These are phyloP conservation scores for Trametes cingulata DNA, from an alignment of 768 basidiomycete species.

Conservation along the genomic window DNA sequence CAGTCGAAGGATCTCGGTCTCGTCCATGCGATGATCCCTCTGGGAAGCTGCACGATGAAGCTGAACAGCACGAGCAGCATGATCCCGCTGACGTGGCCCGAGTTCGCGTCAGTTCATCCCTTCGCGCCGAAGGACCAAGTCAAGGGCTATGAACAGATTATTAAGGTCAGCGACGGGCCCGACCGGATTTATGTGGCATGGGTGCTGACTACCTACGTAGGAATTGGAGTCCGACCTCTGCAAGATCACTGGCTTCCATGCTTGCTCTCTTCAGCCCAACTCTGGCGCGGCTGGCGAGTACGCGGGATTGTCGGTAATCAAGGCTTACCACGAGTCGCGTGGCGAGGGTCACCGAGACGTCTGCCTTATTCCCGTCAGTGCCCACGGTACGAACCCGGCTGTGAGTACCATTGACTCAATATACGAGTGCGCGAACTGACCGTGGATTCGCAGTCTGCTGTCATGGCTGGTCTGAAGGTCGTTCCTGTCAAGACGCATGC, in stretches of 20 bases:
- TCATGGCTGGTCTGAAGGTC: constrained; percentile 96
- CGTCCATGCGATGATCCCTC: constrained; percentile 93
- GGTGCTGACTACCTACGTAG: constrained; percentile 36
- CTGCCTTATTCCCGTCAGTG: constrained; percentile 92
- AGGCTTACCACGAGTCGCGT: constrained; percentile 89
- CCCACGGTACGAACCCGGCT: constrained; percentile 98
- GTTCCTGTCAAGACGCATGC: constrained; percentile 88
- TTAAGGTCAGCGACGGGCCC: constrained; percentile 52
- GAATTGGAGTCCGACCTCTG: constrained; percentile 91
- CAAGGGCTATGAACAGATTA: constrained; percentile 78
- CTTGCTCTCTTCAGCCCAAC: constrained; percentile 97
- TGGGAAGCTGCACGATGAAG: constrained; percentile 98
- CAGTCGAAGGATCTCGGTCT: constrained; percentile 94
- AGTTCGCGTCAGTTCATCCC: constrained; percentile 88
- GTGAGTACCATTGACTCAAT: constrained; percentile 45
- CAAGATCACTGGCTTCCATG: constrained; percentile 94
- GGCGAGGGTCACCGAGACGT: constrained; percentile 85
- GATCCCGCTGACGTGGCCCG: constrained; percentile 94
- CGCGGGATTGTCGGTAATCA: constrained; percentile 91
- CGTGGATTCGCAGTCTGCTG: constrained; percentile 65
- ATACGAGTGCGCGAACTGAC: neutral
- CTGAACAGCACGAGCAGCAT: constrained; percentile 98
- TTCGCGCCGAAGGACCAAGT: constrained; percentile 92
- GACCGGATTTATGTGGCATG: neutral
- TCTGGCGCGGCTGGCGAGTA: constrained; percentile 99